These are phyloP conservation scores for Lodderomyces beijingensis DNA, from an alignment of 1,139 yeast genomes.

Conservation along the genomic window DNA sequence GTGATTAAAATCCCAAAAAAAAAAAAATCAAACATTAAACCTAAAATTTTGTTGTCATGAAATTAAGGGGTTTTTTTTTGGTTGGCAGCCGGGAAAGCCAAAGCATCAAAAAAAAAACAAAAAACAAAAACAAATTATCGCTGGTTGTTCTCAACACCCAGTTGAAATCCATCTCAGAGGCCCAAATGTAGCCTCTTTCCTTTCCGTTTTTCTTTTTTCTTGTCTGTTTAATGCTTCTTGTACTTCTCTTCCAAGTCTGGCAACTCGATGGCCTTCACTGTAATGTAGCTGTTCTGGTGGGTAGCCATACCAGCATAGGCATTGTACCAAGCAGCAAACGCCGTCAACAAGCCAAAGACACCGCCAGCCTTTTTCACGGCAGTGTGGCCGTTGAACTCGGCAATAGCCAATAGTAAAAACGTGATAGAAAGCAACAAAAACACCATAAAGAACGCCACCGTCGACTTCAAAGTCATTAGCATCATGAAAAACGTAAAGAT, in stretches of 20 bases:
- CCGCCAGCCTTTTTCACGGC: slow-evolving; percentile 66
- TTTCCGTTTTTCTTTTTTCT: slow-evolving; percentile 1
- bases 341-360: slow-evolving; percentile 72
- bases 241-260: slow-evolving; percentile 33
- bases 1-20: no score
- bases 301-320: slow-evolving; percentile 90
- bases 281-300: slow-evolving; percentile 62
- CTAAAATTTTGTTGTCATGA: no score
- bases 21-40: no score
- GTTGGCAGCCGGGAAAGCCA: no score
- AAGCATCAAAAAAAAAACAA: slow-evolving; percentile 1
- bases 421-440: slow-evolving; percentile 64
- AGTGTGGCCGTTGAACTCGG: slow-evolving; percentile 35
- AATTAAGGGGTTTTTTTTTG: no score
- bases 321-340: slow-evolving; percentile 82
- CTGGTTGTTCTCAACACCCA: background rate
- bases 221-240: slow-evolving; percentile 5
- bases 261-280: slow-evolving; percentile 48
- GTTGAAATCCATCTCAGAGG: background rate
- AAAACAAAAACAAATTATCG: background rate
- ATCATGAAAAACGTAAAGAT: slow-evolving; percentile 69
- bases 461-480: slow-evolving; percentile 70
- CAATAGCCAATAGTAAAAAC: slow-evolving; percentile 62
- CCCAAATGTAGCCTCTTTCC: no score
- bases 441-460: slow-evolving; percentile 67